Evolutionary conservation across 2,329 filamentous ascomycete species (phyloP), one percentile per base, ranked within the genome.

Genomic region (Alternaria arbusti): DNA sequence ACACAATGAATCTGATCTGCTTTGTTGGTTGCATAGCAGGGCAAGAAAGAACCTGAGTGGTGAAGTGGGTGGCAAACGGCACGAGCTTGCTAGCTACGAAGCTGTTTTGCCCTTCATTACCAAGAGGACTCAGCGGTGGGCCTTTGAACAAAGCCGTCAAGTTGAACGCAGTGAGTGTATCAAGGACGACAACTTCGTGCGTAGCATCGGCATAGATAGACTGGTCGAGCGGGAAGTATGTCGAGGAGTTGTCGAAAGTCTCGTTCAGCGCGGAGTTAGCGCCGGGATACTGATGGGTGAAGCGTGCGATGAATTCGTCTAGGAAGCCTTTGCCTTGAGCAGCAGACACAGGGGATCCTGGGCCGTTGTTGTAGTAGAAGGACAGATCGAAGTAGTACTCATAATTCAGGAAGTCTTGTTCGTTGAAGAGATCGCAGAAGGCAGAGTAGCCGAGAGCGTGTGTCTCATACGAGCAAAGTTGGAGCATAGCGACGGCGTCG

Each of bases 371-470:
- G 65, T 72, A 74, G 66, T 75, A 76, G 69, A 81, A 72, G 60
- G 78, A 78, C 28, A 84, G 69, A 59, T 84, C 82, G 64, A 77
- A 82, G 69, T 77, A 82, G 68, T 84, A 83, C 55, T 83, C 82
- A 58, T 79, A 82, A 63, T 82, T 82, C 10, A 82, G 28, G 61
- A 80, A 84, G 59, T 84, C 82, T 57, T 82, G 67, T 47, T 82
- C 72, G 50, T 70, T 81, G 70, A 83, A 84, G 10, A 84, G 72
- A 6, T 61, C 46, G 65, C 82, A 84, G 72, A 83, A 83, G 4
- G 77, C 69, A 0, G 81, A 83, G 66, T 81, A 83, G 23, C 82
- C 82, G 2, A 83, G 77, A 0, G 81, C 80, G 26, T 75, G 73
- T 28, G 74, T 76, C 51, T 77, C 74, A 59, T 77, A 76, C 1